These are phyloP conservation scores for Lasiosphaeria ovina DNA, from an alignment of 495 filamentous ascomycete species.

Conservation along the genomic window DNA sequence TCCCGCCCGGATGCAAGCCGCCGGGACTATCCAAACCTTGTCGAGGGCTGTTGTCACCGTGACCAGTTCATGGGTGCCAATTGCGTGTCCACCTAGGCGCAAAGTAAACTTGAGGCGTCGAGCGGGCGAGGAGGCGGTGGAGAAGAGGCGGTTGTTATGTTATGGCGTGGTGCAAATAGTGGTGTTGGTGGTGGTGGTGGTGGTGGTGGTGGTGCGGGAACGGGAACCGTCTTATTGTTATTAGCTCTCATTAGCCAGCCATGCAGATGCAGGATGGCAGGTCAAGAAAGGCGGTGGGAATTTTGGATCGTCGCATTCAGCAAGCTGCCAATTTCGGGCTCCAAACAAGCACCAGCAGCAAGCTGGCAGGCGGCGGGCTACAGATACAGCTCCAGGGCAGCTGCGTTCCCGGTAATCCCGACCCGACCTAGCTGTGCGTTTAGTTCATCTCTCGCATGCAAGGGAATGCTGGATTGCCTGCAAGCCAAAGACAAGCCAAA, in stretches of 20 bases:
- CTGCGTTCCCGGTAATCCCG: slow-evolving; percentile 16
- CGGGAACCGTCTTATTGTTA: slow-evolving; percentile 3
- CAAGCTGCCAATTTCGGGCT: slow-evolving; percentile 23
- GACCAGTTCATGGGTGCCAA: slow-evolving; percentile 15
- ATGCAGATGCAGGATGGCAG: slow-evolving; percentile 1
- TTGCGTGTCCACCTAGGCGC: neutral
- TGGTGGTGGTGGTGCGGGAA: slow-evolving; percentile 3
- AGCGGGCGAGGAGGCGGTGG: no score
- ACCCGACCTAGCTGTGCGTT: slow-evolving; percentile 5
- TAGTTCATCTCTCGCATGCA: slow-evolving; percentile 21
- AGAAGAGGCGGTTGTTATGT: neutral
- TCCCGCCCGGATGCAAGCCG: neutral
- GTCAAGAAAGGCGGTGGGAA: slow-evolving; percentile 16
- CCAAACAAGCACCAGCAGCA: slow-evolving; percentile 12
- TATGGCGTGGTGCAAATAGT: neutral
- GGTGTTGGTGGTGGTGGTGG: neutral
- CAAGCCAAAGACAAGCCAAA: slow-evolving; percentile 10
- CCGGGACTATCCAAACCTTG: slow-evolving; percentile 5
- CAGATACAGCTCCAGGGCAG: neutral
- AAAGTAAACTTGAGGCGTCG: no score
- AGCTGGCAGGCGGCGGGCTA: neutral
- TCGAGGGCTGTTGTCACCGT: slow-evolving; percentile 20
- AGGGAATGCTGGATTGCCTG: slow-evolving; percentile 7
- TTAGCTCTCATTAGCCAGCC: neutral
- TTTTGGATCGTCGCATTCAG: slow-evolving; percentile 10